Base-by-base conservation (phyloP, 108 stramenopile species). In the Fragilaria crotonensis region DNA sequence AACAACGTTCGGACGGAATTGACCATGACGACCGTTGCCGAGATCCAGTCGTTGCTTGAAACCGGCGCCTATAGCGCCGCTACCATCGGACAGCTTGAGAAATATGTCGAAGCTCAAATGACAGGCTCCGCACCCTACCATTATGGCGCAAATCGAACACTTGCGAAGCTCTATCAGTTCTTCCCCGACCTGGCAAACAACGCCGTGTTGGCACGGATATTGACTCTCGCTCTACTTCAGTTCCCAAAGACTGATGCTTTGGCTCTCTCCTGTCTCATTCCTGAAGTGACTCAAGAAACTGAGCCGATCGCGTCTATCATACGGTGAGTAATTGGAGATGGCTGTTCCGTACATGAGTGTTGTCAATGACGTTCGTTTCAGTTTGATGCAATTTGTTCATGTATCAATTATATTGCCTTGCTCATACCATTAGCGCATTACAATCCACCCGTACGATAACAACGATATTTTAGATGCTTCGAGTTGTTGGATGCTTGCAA, bases 161-260 rank as follows among this genome's bases (percentile, higher is more conserved):
- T 93, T 48, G 54, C 85, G 52, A 93, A 89, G 45, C 57, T 85
- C 50, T 89, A 93, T 54, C 83, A 89, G 62, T 85, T 87, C 62
- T 81, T 81, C 49, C 84, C 85, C 20, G 58, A 66, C 45, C 17
- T 61, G 48, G 29, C 53, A 48, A 50, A 62, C n/a, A 31, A 52
- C 30, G 72, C 65, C 27, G 51, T 75, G 4, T 61, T 63, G 25
- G 73, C 83, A 18, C 28, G 72, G 20, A 66, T 72, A 18, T 68
- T 75, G 54, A 52, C 85, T 49, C 63, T 93, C 57, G 75, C 88
- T 0, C 55, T 89, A 59, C 32, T 89, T 60, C 64, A 83, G 61
- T 86, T 66, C 31, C 81, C 81, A 18, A 63, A 70, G 3, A 84
- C 78, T 20, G 91, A 93, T 60, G 58, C 80, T 48, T 58, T 85